Percentiles rank a stretch among this genome's conserved stretches.
phyloP scores from a whole-genome alignment of 495 filamentous ascomycete species.

The Penicillium canescens region DNA sequence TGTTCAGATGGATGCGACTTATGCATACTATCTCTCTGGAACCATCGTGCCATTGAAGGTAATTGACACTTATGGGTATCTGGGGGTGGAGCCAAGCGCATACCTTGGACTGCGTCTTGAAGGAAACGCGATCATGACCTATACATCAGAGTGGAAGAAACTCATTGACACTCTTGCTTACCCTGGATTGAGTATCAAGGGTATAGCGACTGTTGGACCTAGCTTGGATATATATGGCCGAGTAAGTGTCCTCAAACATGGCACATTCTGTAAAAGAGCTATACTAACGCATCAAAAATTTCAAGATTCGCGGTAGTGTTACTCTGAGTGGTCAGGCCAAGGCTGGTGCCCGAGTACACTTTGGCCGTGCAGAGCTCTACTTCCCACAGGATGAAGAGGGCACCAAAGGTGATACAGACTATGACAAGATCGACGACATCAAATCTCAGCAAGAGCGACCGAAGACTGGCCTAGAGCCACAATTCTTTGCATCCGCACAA shows the following conservation, averaged over 20 bases:
- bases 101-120: slow-evolving; percentile 7
- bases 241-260: too few species aligned
- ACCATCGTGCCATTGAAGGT: slow-evolving; percentile 20
- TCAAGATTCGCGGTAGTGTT: too few species aligned
- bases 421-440: too few species aligned
- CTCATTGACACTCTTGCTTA: slow-evolving; percentile 28
- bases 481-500: slow-evolving; percentile 20
- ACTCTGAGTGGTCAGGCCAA: too few species aligned
- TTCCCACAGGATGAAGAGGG: not conserved
- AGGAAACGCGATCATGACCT: slow-evolving; percentile 20
- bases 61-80: not conserved
- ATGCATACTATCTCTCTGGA: slow-evolving; percentile 28
- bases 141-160: slow-evolving; percentile 19
- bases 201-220: slow-evolving; percentile 35
- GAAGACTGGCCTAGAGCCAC: slow-evolving; percentile 14
- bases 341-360: slow-evolving; percentile 9
- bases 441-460: slow-evolving; percentile 6
- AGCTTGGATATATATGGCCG: slow-evolving; percentile 27
- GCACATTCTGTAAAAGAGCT: too few species aligned
- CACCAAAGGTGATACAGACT: slow-evolving; percentile 21
- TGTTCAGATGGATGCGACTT: slow-evolving; percentile 22
- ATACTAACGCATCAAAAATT: too few species aligned
- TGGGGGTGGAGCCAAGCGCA: not conserved
- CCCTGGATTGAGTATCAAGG: slow-evolving; percentile 32
- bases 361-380: slow-evolving; percentile 30